These are phyloP conservation scores for Rubroboletus pulcherrimus DNA, from an alignment of 768 basidiomycete genomes.

Conservation along the genomic window DNA sequence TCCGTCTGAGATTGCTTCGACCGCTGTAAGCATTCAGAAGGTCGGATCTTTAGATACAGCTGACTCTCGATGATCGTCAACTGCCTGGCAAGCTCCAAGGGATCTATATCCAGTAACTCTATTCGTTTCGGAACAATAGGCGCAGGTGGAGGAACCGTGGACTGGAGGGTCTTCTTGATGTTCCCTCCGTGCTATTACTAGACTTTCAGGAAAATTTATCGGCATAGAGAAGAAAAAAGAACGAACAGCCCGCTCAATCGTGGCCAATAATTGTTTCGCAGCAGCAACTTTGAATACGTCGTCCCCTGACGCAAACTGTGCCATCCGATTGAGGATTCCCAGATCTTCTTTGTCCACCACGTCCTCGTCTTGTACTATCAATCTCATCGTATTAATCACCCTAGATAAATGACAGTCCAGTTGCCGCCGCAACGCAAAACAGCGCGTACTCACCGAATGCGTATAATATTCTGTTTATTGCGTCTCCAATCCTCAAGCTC, in stretches of 20 bases:
- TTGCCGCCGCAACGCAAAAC: background rate
- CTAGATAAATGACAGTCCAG: slow-evolving; percentile 28
- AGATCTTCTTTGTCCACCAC: slow-evolving; percentile 53
- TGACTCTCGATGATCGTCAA: slow-evolving; percentile 62
- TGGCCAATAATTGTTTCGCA: slow-evolving; percentile 45
- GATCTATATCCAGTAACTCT: slow-evolving; percentile 57
- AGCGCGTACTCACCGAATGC: slow-evolving; percentile 45
- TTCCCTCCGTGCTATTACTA: slow-evolving; percentile 32
- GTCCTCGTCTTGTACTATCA: slow-evolving; percentile 55
- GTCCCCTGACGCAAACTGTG: slow-evolving; percentile 46
- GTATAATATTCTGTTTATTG: slow-evolving; percentile 55
- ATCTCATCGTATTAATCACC: slow-evolving; percentile 62
- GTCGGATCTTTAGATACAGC: slow-evolving; percentile 55
- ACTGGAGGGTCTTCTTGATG: slow-evolving; percentile 31
- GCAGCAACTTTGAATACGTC: slow-evolving; percentile 40
- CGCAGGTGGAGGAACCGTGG: slow-evolving; percentile 42
- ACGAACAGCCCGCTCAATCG: slow-evolving; percentile 52
- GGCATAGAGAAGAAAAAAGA: background rate
- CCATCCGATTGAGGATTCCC: slow-evolving; percentile 49
- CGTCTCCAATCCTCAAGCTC: slow-evolving; percentile 54
- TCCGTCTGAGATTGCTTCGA: slow-evolving; percentile 45
- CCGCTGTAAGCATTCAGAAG: slow-evolving; percentile 58
- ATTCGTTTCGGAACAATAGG: slow-evolving; percentile 47
- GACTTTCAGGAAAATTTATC: background rate
- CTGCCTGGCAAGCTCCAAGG: slow-evolving; percentile 64